These are phyloP conservation scores for Calonectria honghensis DNA, from an alignment of 2,329 filamentous ascomycete genomes.

Conservation along the genomic window DNA sequence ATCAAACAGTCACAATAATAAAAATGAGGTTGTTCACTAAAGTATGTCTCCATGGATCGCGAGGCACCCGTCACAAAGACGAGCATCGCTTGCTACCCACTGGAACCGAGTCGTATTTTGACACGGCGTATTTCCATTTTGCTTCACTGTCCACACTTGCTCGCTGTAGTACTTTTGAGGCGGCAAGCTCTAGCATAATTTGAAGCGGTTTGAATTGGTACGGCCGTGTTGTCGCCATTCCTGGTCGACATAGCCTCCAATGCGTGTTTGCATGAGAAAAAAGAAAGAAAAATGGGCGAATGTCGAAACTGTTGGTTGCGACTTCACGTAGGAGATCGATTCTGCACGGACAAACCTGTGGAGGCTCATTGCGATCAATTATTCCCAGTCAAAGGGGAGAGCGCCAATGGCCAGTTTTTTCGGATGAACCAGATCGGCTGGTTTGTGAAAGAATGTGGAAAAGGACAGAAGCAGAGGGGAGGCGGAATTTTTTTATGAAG, in stretches of 20 bases:
- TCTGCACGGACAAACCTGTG: slow-evolving; percentile 48
- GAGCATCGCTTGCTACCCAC: slow-evolving; percentile 56
- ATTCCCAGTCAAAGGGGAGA: slow-evolving; percentile 29
- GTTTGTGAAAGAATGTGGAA: slow-evolving; percentile 31
- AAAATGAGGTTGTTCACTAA: slow-evolving; percentile 24
- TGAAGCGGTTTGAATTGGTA: slow-evolving; percentile 66
- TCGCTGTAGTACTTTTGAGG: slow-evolving; percentile 71
- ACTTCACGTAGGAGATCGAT: slow-evolving; percentile 19
- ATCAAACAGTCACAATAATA: slow-evolving; percentile 41
- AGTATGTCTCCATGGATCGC: slow-evolving; percentile 62
- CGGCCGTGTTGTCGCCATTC: neutral
- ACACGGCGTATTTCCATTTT: slow-evolving; percentile 68
- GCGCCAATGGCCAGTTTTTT: slow-evolving; percentile 30
- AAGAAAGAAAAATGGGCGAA: neutral
- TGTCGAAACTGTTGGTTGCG: neutral
- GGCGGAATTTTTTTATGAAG: slow-evolving; percentile 43
- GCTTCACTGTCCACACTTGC: slow-evolving; percentile 84
- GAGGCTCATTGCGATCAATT: slow-evolving; percentile 38
- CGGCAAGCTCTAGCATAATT: slow-evolving; percentile 81
- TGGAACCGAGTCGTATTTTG: slow-evolving; percentile 54
- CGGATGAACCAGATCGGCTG: neutral
- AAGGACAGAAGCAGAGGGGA: neutral
- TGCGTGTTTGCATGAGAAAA: neutral
- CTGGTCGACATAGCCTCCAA: neutral
- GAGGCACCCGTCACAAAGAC: slow-evolving; percentile 55